These are phyloP conservation scores for Echria macrotheca DNA, from an alignment of 495 filamentous ascomycete species.

Conservation along the genomic window DNA sequence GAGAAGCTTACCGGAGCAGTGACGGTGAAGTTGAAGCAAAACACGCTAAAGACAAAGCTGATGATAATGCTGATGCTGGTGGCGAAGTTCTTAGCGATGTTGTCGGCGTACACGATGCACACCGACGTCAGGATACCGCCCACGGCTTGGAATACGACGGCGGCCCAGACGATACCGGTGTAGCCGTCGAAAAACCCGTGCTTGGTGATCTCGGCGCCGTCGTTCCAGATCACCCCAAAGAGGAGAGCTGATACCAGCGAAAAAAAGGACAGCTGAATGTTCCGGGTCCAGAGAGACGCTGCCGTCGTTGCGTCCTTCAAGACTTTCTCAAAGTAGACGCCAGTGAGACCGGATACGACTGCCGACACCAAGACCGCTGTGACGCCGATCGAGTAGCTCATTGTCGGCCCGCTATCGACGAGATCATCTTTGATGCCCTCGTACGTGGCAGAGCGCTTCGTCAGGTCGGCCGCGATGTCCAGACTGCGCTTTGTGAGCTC, in stretches of 20 bases:
- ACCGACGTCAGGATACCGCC: slow-evolving; percentile 80
- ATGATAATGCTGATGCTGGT: slow-evolving; percentile 84
- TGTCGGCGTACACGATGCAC: slow-evolving; percentile 81
- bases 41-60: slow-evolving; percentile 76
- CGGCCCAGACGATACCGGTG: slow-evolving; percentile 83
- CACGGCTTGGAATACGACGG: slow-evolving; percentile 72
- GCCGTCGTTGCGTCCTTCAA: slow-evolving; percentile 70
- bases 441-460: slow-evolving; percentile 86
- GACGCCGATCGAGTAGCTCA: slow-evolving; percentile 76
- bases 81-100: slow-evolving; percentile 86
- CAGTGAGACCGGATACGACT: slow-evolving; percentile 72
- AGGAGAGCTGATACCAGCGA: slow-evolving; percentile 83
- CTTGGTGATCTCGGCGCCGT: slow-evolving; percentile 75
- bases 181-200: slow-evolving; percentile 92
- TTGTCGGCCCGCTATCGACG: slow-evolving; percentile 52
- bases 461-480: slow-evolving; percentile 46
- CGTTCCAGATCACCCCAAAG: slow-evolving; percentile 77
- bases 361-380: slow-evolving; percentile 70
- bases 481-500: slow-evolving; percentile 46
- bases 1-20: slow-evolving; percentile 57
- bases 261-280: slow-evolving; percentile 89
- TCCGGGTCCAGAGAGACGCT: slow-evolving; percentile 82
- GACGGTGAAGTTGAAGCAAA: slow-evolving; percentile 74
- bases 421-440: slow-evolving; percentile 87
- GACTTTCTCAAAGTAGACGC: slow-evolving; percentile 93